phyloP scores from a whole-genome alignment of 2,329 filamentous ascomycete genomes.

The Exophiala alcalophila region DNA sequence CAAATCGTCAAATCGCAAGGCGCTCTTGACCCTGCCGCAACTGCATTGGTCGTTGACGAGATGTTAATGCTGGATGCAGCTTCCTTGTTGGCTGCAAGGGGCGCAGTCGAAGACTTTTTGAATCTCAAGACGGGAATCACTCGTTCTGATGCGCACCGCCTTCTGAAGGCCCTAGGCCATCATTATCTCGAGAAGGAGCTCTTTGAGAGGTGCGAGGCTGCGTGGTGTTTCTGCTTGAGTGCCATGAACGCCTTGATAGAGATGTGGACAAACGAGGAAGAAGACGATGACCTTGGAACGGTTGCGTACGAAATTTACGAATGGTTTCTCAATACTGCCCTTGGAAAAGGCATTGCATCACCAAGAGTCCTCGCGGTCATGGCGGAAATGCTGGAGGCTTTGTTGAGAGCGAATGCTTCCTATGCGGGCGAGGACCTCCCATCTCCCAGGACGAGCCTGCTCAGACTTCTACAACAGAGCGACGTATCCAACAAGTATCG shows the following conservation, averaged over 20 bases:
- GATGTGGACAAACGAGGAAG: slow-evolving; percentile 59
- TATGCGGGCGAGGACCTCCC: slow-evolving; percentile 63
- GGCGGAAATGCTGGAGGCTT: slow-evolving; percentile 64
- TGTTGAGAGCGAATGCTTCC: slow-evolving; percentile 64
- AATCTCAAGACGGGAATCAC: slow-evolving; percentile 10
- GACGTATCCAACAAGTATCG: slow-evolving; percentile 71
- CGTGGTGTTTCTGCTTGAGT: slow-evolving; percentile 65
- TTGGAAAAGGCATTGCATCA: slow-evolving; percentile 69
- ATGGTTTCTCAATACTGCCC: slow-evolving; percentile 66
- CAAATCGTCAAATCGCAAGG: slow-evolving; percentile 15
- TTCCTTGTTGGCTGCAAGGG: slow-evolving; percentile 18
- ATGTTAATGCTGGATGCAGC: slow-evolving; percentile 20
- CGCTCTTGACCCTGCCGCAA: slow-evolving; percentile 12
- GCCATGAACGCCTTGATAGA: slow-evolving; percentile 62
- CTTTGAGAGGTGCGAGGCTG: slow-evolving; percentile 71
- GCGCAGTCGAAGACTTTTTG: slow-evolving; percentile 21
- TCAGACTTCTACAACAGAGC: slow-evolving; percentile 66
- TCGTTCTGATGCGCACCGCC: slow-evolving; percentile 38
- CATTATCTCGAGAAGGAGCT: slow-evolving; percentile 53
- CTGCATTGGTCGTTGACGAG: slow-evolving; percentile 18
- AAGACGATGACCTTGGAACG: slow-evolving; percentile 59
- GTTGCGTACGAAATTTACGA: slow-evolving; percentile 73
- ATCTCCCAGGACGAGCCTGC: slow-evolving; percentile 67
- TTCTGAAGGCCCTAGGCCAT: slow-evolving; percentile 50
- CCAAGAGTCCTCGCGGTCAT: slow-evolving; percentile 65